These are phyloP conservation scores for Eucalyptus coolabah DNA, from an alignment of 345 rosid species.

Conservation along the genomic window DNA sequence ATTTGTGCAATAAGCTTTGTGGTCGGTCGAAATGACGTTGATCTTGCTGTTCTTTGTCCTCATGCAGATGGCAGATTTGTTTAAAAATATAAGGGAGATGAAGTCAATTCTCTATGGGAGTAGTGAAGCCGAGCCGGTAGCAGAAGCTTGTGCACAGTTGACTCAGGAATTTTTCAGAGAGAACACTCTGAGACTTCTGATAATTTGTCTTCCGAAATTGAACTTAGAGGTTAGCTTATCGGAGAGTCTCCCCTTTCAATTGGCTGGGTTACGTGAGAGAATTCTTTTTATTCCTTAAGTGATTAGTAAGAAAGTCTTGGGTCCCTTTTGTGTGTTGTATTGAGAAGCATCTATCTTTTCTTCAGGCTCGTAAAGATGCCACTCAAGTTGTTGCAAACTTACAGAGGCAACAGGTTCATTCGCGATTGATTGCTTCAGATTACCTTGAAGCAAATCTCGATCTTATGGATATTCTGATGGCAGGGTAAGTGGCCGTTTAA, in stretches of 20 bases:
- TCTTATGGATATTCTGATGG: constrained; percentile 21
- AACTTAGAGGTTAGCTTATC: constrained; percentile 25
- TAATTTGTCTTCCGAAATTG: constrained; percentile 35
- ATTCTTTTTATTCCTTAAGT: not conserved
- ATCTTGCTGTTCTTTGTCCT: not conserved
- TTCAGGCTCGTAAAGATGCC: constrained; percentile 35
- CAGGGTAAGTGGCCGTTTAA: constrained; percentile 10
- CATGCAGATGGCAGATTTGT: constrained; percentile 36
- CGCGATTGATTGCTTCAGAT: constrained; percentile 16
- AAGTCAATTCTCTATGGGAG: constrained; percentile 41
- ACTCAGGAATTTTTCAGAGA: constrained; percentile 51
- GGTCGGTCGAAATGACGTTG: not conserved
- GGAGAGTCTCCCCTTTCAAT: not conserved
- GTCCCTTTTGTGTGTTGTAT: not conserved
- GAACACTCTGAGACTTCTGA: constrained; percentile 33
- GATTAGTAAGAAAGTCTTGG: not conserved
- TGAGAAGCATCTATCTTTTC: not conserved
- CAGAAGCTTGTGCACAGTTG: constrained; percentile 36
- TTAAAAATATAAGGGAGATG: constrained; percentile 27
- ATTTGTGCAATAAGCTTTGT: not conserved
- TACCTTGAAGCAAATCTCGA: constrained; percentile 29
- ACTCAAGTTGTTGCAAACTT: constrained; percentile 39
- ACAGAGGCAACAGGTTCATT: constrained; percentile 33
- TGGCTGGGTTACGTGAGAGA: not conserved
- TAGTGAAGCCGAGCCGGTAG: constrained; percentile 39